Evolutionary conservation across 176 grass and related monocot genomes (phyloP), one percentile per base, ranked within the genome.

Genomic region (Phragmites australis): DNA sequence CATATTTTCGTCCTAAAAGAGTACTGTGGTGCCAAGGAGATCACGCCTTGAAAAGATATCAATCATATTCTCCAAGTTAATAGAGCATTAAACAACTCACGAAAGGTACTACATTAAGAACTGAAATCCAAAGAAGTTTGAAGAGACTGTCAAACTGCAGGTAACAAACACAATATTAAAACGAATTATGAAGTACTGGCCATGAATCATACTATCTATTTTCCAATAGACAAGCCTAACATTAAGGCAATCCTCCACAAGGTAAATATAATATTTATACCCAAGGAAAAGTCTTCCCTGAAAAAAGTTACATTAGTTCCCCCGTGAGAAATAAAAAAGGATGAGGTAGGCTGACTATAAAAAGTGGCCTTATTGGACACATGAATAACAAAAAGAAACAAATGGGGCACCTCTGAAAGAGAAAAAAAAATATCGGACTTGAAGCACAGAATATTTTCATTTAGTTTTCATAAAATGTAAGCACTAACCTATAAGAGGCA

Each of bases 401-500:
- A 66, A 43, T 11, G 2, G 32, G 9, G 13, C 45, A 71, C 5
- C 18, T 19, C 6, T 0, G 3, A 37, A 37, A 37, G 3, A 4
- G 13, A 52, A 43, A 41, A 10, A 8, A 42, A 70, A 60, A 54
- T 27, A 77, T 9, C 1, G 1, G 23, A 47, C 37, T 31, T 74
- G 4, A 83, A 40, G 39, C 29, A 68, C 29, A 23, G 12, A 66
- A 75, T 47, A 46, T 27, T 26, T 65, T 54, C 22, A 73, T 58
- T 83, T 81, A 64, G 42, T 1, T 41, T 76, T 61, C n/a, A 73
- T 49, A 65, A 21, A 58, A 69, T 29, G 27, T 70, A 65, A 75
- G n/a, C 13, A 77, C 72, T 72, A 72, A 89, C 87, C 83, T 85
- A 89, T 19, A 72, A 51, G 49, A 18, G 58, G 78, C 19, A 80